Evolutionary conservation across 345 rosid species (phyloP), one percentile per base, ranked within the genome.

Genomic region (Atalantia buxifolia): DNA sequence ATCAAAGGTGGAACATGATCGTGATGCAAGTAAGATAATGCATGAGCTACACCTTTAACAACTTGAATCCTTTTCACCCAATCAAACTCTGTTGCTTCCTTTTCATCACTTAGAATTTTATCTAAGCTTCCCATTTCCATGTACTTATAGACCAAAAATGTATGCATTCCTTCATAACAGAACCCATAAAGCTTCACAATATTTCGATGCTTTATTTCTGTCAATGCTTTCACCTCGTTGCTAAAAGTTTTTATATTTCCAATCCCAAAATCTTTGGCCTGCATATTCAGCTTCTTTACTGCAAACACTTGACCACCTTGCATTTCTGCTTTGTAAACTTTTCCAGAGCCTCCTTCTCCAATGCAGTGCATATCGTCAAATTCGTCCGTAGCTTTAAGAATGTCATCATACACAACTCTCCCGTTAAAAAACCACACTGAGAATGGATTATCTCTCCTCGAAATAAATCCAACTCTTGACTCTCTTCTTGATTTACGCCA

Each of bases 261-360:
- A 24, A 8, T n/a, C 7, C 72, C 71, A 36, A 64, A 35, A 12
- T 75, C 75, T 2, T 27, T 24, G 18, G 57, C 30, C 10, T 24
- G n/a, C 60, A 73, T 66, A 42, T n/a, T 69, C 61, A 81, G 73
- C 57, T 66, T 81, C 70, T 72, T 77, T 18, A 77, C 42, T 7
- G 78, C 77, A 30, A 73, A 48, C 25, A 73, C 74, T 45, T 81
- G 81, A 16, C 80, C 85, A 7, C 75, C 71, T 4, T 76, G 61
- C 45, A 81, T 76, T 50, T 77, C 76, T 9, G 84, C 88, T 74
- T 63, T 85, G 78, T 81, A 87, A 9, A 87, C 85, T 38, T 68
- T 87, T 42, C 84, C 88, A 1, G 72, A 74, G 36, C 82, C 82
- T 76, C 86, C 88, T 2, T 24, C 76, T 4, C 88, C 86, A 35